phyloP scores from a whole-genome alignment of 108 stramenopile species.

The Stephanodiscus triporus region DNA sequence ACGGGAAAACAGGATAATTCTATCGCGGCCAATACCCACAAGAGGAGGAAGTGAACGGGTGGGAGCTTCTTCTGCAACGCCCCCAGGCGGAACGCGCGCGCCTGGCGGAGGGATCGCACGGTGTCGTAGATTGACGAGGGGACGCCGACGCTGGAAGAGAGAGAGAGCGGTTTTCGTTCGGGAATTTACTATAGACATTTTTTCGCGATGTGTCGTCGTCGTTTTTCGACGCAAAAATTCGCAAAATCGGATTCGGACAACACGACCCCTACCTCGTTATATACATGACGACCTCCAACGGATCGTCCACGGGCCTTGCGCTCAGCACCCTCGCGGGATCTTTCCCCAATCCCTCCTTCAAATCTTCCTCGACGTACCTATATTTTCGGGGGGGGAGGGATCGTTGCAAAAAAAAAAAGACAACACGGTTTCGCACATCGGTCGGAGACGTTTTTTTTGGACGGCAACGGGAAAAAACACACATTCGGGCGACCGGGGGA shows the following conservation, averaged over 20 bases:
- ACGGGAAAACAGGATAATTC: conserved; percentile 82
- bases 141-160: conserved; percentile 69
- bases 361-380: conserved; percentile 72
- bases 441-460: no score
- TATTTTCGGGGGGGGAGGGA: neutral
- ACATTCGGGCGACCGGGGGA: no score
- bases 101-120: conserved; percentile 79
- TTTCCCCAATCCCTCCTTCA: conserved; percentile 59
- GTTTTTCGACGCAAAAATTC: neutral
- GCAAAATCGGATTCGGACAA: neutral
- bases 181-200: no score
- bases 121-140: conserved; percentile 89
- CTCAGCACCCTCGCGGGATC: conserved; percentile 74
- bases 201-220: no score
- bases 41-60: conserved; percentile 67
- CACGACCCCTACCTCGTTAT: conserved; percentile 55
- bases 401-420: no score
- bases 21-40: conserved; percentile 77
- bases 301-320: conserved; percentile 84
- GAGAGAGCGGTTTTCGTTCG: neutral
- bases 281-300: conserved; percentile 88
- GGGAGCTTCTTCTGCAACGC: conserved; percentile 85
- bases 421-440: no score
- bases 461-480: no score
- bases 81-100: conserved; percentile 75